phyloP scores from a whole-genome alignment of 805 yeast species.

The Starmerella scarabaei region DNA sequence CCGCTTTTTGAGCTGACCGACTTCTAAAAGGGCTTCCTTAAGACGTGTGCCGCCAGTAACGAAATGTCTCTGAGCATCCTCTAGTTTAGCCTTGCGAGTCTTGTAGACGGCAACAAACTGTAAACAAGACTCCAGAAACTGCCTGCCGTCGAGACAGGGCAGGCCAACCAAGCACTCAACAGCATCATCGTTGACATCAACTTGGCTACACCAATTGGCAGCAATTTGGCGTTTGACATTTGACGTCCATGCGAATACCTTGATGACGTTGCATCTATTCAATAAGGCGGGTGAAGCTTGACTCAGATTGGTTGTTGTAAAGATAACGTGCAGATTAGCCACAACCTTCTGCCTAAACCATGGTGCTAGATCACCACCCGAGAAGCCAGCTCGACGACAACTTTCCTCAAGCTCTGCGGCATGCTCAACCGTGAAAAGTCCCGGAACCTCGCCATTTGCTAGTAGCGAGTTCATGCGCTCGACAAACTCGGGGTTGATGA shows the following conservation, averaged over 20 bases:
- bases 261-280: slow-evolving; percentile 75
- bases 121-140: slow-evolving; percentile 12
- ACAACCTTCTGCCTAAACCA: slow-evolving; percentile 68
- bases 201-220: slow-evolving; percentile 12
- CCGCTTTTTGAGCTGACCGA: slow-evolving; percentile 42
- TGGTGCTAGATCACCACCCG: slow-evolving; percentile 44
- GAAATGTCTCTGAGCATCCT: slow-evolving; percentile 57
- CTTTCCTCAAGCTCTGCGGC: slow-evolving; percentile 9
- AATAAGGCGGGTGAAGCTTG: slow-evolving; percentile 75
- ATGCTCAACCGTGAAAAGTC: slow-evolving; percentile 44
- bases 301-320: slow-evolving; percentile 43
- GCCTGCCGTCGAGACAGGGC: neutral
- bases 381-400: slow-evolving; percentile 7
- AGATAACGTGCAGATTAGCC: slow-evolving; percentile 65
- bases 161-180: slow-evolving; percentile 11
- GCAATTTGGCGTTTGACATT: slow-evolving; percentile 9
- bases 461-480: slow-evolving; percentile 88
- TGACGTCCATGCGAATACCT: slow-evolving; percentile 77
- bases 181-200: slow-evolving; percentile 26
- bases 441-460: slow-evolving; percentile 89
- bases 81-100: slow-evolving; percentile 37
- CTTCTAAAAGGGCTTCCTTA: slow-evolving; percentile 63
- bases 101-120: slow-evolving; percentile 29
- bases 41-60: slow-evolving; percentile 61
- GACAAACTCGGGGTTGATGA: slow-evolving; percentile 61